A percentile compares a stretch with the other conserved stretches of the same genome.
phyloP scores from a whole-genome alignment of 164 flowering plant species.

The Nymphaea thermarum region DNA sequence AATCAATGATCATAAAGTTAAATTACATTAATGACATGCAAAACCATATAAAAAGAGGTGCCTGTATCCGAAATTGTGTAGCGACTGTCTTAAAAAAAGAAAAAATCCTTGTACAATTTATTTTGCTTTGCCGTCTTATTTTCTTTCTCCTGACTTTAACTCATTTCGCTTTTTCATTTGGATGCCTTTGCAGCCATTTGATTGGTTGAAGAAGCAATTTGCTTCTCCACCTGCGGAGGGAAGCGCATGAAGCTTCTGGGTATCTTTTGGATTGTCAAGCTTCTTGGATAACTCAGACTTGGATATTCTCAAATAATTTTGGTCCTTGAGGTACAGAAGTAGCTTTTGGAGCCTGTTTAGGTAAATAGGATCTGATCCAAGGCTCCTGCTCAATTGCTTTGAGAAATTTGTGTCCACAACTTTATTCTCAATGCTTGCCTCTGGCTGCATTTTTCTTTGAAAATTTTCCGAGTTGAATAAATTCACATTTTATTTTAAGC shows the following conservation, averaged over 20 bases:
- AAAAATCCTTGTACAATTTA: not conserved
- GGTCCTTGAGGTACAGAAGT: not conserved
- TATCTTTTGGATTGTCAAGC: no score
- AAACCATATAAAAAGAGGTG: no score
- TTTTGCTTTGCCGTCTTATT: not conserved
- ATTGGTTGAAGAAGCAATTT: constrained; percentile 7
- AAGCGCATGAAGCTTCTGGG: not conserved
- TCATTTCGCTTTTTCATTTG: not conserved
- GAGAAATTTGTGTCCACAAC: not conserved
- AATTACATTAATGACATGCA: no score
- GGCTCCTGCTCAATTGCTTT: not conserved
- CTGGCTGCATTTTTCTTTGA: not conserved
- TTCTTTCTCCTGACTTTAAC: not conserved
- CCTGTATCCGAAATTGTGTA: not conserved
- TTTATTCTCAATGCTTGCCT: not conserved
- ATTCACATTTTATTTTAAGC: not conserved
- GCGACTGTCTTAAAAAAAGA: no score
- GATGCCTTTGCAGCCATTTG: constrained; percentile 8
- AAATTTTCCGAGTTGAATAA: not conserved
- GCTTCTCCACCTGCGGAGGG: constrained; percentile 1
- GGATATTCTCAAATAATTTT: not conserved
- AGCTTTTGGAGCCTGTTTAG: not conserved
- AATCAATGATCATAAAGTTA: no score
- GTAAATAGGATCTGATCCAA: not conserved
- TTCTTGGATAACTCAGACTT: not conserved